Conservation (phyloP, 2,329 filamentous ascomycete species). For the Anthostomella pinea region DNA sequence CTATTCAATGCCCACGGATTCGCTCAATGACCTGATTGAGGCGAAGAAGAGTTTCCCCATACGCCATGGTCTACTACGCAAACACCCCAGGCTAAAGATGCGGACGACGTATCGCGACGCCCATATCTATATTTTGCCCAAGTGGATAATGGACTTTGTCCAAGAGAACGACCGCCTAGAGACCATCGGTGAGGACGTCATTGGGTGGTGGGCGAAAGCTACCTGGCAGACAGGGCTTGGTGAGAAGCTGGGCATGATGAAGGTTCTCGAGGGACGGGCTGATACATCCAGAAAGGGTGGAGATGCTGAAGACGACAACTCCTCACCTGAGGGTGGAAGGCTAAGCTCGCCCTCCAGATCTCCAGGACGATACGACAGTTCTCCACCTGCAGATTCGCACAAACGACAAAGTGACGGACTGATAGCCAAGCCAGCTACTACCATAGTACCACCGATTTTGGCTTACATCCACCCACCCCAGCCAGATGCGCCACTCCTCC, state of each 20-base stretch:
- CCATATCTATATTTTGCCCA: conserved; percentile 91
- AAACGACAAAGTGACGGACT: conserved; percentile 23
- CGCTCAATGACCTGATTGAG: conserved; percentile 78
- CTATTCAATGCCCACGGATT: conserved; percentile 85
- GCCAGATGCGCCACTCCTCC: conserved; percentile 62
- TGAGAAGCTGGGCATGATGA: conserved; percentile 70
- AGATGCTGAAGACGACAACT: conserved; percentile 21
- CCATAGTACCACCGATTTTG: conserved; percentile 66
- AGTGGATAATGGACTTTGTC: conserved; percentile 85
- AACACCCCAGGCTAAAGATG: conserved; percentile 74
- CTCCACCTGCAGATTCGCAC: conserved; percentile 17
- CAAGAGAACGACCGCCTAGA: conserved; percentile 77
- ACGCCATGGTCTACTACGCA: conserved; percentile 71
- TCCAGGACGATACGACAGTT: conserved; percentile 19
- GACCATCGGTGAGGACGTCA: conserved; percentile 84
- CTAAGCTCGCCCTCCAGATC: conserved; percentile 16
- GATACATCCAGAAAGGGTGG: conserved; percentile 38
- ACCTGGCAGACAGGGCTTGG: conserved; percentile 82
- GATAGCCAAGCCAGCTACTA: conserved; percentile 23
- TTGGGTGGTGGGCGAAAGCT: conserved; percentile 95
- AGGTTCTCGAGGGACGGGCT: conserved; percentile 55
- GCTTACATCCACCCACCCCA: conserved; percentile 74
- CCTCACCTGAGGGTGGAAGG: conserved; percentile 12
- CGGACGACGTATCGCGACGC: conserved; percentile 83
- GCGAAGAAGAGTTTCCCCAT: conserved; percentile 70